phyloP scores from a whole-genome alignment of 352 stramenopile species.

The Blastocystis sp. region DNA sequence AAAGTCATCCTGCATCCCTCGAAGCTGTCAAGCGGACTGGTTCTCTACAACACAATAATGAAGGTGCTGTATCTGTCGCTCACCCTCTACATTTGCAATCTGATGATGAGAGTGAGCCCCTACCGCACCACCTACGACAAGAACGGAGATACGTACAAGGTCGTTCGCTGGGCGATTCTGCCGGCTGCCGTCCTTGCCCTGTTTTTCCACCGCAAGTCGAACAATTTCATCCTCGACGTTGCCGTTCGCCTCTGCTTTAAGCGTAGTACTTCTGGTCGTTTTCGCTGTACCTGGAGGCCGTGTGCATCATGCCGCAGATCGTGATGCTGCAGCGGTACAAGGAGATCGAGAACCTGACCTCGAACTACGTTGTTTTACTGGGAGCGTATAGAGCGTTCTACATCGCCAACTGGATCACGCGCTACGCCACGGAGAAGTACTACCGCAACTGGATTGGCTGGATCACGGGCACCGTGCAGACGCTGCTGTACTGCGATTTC shows the following conservation, averaged over 20 bases:
- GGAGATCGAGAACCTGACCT: conserved; percentile 96
- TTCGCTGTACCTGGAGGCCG: conserved; percentile 95
- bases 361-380: conserved; percentile 98
- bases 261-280: conserved; percentile 86
- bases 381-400: conserved; percentile 94
- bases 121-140: conserved; percentile 96
- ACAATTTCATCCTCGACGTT: conserved; percentile 55
- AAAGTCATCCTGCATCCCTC: conserved; percentile 76
- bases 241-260: conserved; percentile 72
- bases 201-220: conserved; percentile 81
- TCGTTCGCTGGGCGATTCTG: conserved; percentile 92
- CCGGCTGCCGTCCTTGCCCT: conserved; percentile 91
- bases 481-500: conserved; percentile 97
- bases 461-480: conserved; percentile 95
- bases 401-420: conserved; percentile 99
- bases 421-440: conserved; percentile 85
- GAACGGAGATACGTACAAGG: conserved; percentile 96
- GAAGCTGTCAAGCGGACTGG: conserved; percentile 80
- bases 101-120: conserved; percentile 87
- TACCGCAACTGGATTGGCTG: conserved; percentile 98
- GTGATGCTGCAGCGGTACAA: conserved; percentile 95
- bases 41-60: conserved; percentile 97
- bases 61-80: conserved; percentile 95
- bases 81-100: conserved; percentile 94
- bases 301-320: conserved; percentile 97